Percentiles rank a stretch among this genome's conserved stretches.
phyloP scores from a whole-genome alignment of 2,329 filamentous ascomycete species.

The Stenocarpella maydis region DNA sequence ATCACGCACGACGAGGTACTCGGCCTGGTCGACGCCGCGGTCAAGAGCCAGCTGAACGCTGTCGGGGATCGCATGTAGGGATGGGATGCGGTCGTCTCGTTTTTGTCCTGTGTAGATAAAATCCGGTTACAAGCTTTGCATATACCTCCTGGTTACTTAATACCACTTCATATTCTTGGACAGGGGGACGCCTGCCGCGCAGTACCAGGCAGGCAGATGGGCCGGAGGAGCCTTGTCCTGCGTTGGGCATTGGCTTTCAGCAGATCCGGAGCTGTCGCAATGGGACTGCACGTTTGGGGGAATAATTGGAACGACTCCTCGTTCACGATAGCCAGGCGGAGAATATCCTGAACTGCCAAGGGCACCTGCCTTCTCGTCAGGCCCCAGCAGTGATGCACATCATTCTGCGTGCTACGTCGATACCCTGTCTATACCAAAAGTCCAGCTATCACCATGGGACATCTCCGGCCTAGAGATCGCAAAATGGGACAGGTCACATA shows the following conservation, averaged over 20 bases:
- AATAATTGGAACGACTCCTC: too few species aligned
- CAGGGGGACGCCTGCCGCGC: too few species aligned
- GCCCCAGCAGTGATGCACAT: background rate
- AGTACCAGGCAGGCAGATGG: too few species aligned
- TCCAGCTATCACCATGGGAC: background rate
- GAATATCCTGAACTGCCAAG: too few species aligned
- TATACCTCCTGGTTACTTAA: conserved; percentile 14
- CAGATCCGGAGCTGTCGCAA: background rate
- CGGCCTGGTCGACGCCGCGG: conserved; percentile 34
- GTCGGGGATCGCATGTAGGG: background rate
- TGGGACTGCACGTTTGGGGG: too few species aligned
- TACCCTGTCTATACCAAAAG: background rate
- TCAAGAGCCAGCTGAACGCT: conserved; percentile 26
- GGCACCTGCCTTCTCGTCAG: too few species aligned
- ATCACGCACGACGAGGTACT: conserved; percentile 37
- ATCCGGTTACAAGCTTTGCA: background rate
- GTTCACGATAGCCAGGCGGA: too few species aligned
- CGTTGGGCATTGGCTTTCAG: background rate
- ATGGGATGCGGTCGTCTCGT: background rate
- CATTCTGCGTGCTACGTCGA: background rate
- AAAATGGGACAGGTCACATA: background rate
- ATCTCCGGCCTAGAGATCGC: background rate
- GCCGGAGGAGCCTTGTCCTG: background rate
- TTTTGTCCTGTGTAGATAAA: background rate
- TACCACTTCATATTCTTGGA: conserved; percentile 5